These are phyloP conservation scores for Chaetothyriales sp. DNA, from an alignment of 2,329 filamentous ascomycete species.

Conservation along the genomic window DNA sequence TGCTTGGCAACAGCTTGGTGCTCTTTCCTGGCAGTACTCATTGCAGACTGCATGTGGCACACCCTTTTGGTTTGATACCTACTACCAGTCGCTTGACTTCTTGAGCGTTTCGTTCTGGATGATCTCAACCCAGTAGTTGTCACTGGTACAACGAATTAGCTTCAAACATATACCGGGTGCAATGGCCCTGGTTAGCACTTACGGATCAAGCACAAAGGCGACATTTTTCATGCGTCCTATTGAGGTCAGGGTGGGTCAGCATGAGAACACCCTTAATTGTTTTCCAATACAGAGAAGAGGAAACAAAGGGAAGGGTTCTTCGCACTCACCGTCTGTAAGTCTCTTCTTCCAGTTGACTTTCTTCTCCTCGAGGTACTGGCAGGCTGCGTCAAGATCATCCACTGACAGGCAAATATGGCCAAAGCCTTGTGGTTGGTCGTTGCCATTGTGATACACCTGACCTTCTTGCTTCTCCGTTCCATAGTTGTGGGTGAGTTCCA, in stretches of 20 bases:
- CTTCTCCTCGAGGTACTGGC: conserved; percentile 68
- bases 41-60: no score
- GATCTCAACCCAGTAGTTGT: conserved; percentile 56
- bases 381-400: conserved; percentile 79
- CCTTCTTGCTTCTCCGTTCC: conserved; percentile 63
- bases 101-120: conserved; percentile 44
- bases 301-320: background rate
- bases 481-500: conserved; percentile 80
- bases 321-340: conserved; percentile 60
- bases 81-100: conserved; percentile 29
- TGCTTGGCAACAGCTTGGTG: no score
- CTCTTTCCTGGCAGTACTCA: background rate
- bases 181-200: conserved; percentile 34
- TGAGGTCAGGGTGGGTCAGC: conserved; percentile 56
- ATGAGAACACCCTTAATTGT: conserved; percentile 24
- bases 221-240: conserved; percentile 65
- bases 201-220: conserved; percentile 79
- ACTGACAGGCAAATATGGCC: conserved; percentile 83
- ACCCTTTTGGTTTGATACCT: background rate
- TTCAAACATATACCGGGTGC: background rate
- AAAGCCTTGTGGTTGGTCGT: conserved; percentile 81
- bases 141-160: background rate
- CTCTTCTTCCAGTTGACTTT: conserved; percentile 89
- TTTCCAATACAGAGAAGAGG: no score
- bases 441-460: conserved; percentile 84